Base-by-base conservation (phyloP, 2,329 filamentous ascomycete genomes). In the Paraconiothyrium sp. region DNA sequence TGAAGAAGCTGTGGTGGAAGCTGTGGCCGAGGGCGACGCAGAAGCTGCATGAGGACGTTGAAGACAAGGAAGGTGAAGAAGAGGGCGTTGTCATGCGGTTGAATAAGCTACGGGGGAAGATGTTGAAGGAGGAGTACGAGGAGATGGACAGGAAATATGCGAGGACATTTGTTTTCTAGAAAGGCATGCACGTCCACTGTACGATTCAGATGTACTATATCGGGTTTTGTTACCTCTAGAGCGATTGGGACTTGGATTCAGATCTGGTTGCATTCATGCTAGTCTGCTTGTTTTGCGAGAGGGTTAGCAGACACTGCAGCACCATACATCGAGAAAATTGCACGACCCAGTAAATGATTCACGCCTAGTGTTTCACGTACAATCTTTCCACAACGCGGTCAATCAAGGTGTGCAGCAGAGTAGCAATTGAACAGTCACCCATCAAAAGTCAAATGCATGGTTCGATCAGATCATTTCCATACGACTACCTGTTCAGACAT, bases 111-210 rank as follows among this genome's bases (percentile, higher is more conserved):
- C 71, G 76, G 58, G 65, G 67, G 1, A 74, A 66, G 61, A 74
- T 77, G 68, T 50, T 76, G 35, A 72, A 66, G 50, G 76, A 76
- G 49, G 72, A 76, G 65, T 77, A 73, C 58, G 75, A 68, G 51
- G 76, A 78, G 37, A 67, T 73, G 70, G 75, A 77, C 60, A 71
- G 70, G 62, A 76, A 76, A 63, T 76, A 71, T 64, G 70, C 71
- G 35, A 69, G 72, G 50, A 76, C 70, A 1, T 78, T 78, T 66
- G 76, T 76, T 32, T 77, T 78, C 61, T 78, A 64, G 57, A 27
- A 24, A 32, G 39, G 39, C 7, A 2, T 24, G 13, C 8, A 49
- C 35, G 50, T 30, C 35, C 43, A 27, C 16, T 47, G 43, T 54
- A 54, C 48, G 16, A 52, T 24, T 8, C 27, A 39, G 2, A 22